Base-by-base conservation (phyloP, 2,329 filamentous ascomycete genomes). In the Aspergillus ochraceus region DNA sequence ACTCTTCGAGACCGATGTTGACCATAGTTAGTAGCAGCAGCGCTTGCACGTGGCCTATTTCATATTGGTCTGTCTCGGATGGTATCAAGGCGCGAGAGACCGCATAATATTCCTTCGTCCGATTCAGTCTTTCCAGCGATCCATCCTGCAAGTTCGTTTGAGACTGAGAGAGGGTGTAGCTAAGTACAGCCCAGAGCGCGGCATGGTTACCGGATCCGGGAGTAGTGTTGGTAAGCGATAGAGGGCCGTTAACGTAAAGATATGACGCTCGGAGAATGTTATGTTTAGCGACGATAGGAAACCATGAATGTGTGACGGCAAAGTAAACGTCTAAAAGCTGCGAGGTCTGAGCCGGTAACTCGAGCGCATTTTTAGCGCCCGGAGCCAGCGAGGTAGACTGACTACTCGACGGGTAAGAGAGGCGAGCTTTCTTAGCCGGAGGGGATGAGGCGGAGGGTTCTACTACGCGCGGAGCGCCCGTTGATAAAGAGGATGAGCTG, bases 281-380 rank as follows among this genome's bases (percentile, higher is more conserved):
- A 62, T 86, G 82, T 67, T 84, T 86, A 52, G 84, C 81, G 26
- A 82, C 77, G n/a, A 87, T 80, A 0, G 85, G 85, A 30, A 87
- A 79, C 84, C 85, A 87, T 26, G 80, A 80, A 64, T 87, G 83
- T 0, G 83, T 85, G 57, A 81, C 81, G 0, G 83, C 79, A 62
- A 86, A 86, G 64, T 86, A 87, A 11, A 81, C 75, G 65, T 86
- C 83, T 39, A 87, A 72, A 6, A 86, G 71, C 17, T 77, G 76
- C 69, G 83, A 83, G 9, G 82, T 78, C 56, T 83, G 78, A 26
- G 74, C 65, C 12, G 84, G 84, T 11, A 86, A 74, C 42, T 71
- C 68, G 42, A 76, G 66, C 12, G 63, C 49, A 32, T 64, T 63
- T 2, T 29, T 36, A 42, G 53, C 55, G 42, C 32, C 62, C 11